Conservation (phyloP, 2,329 filamentous ascomycete species). For the Aspergillus pseudoterreus region DNA sequence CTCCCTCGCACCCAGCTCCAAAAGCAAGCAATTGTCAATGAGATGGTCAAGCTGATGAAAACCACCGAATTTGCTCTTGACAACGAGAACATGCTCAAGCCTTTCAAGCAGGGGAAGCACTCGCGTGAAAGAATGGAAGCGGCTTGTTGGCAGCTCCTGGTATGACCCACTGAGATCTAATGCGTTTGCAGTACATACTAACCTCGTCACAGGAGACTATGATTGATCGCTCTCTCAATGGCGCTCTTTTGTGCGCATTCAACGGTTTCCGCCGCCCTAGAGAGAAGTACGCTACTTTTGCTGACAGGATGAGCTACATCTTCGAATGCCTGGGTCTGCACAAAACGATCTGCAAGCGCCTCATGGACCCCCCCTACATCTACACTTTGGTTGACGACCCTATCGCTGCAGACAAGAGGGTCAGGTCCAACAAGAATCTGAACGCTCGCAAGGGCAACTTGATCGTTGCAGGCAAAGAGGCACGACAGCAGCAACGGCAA, state of each 20-base stretch:
- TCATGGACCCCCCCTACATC: slow-evolving; percentile 33
- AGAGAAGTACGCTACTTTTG: slow-evolving; percentile 17
- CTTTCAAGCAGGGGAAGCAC: slow-evolving; percentile 25
- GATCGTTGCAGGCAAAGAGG: slow-evolving; percentile 31
- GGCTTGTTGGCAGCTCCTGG: slow-evolving; percentile 32
- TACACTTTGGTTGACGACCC: slow-evolving; percentile 37
- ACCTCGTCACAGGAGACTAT: slow-evolving; percentile 16
- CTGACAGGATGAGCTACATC: slow-evolving; percentile 15
- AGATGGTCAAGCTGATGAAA: slow-evolving; percentile 31
- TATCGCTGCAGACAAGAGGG: slow-evolving; percentile 22
- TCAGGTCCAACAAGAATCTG: slow-evolving; percentile 30
- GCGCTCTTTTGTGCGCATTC: slow-evolving; percentile 23
- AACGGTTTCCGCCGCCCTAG: slow-evolving; percentile 20
- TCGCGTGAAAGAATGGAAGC: slow-evolving; percentile 25
- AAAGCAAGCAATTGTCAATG: slow-evolving; percentile 24
- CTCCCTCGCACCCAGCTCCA: slow-evolving; percentile 21
- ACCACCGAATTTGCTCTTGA: slow-evolving; percentile 25
- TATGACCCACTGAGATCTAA: slow-evolving; percentile 9
- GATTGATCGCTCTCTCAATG: slow-evolving; percentile 22
- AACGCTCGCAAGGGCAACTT: slow-evolving; percentile 30
- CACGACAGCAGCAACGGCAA: slow-evolving; percentile 4
- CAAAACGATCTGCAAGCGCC: slow-evolving; percentile 40
- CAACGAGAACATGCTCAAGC: slow-evolving; percentile 29
- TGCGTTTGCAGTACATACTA: not conserved
- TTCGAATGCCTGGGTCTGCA: slow-evolving; percentile 22